Evolutionary conservation across 768 basidiomycete species (phyloP), one percentile per base, ranked within the genome.

Genomic region (Hypholoma fasciculare): DNA sequence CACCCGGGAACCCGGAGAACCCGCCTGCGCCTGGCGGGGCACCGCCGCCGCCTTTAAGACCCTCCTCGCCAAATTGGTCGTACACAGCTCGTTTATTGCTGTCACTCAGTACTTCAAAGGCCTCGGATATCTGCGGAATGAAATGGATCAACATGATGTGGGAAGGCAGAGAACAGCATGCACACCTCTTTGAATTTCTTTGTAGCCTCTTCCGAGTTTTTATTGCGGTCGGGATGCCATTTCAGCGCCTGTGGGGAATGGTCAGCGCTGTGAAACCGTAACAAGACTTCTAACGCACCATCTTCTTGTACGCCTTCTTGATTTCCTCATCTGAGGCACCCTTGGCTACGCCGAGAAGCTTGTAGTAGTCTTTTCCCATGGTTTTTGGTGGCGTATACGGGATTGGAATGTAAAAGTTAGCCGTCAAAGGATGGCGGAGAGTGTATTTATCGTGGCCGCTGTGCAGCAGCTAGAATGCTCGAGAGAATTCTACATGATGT

Each of bases 221-320:
- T 76, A 68, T 97, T 96, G 39, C 95, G 83, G 71, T 97, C 95
- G 38, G 96, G 96, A 72, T 98, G 96, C 88, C 92, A 92, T 84
- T 92, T 94, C 71, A 97, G 72, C 48, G 94, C 93, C 90, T 78
- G 57, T 3, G 20, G 8, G n/a, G 36, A n/a, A 49, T 34, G 30
- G 39, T 64, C 26, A 65, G 56, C 59, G 44, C 38, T 19, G 53
- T 47, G 13, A 44, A 16, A 42, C 34, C 9, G 17, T 37, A 19
- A 26, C 14, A 3, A 23, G 48, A 11, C 23, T 13, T 6, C 7
- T 7, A 4, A 72, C 79, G 11, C 61, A 87, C 90, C 85, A 92
- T 92, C 75, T 95, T 95, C 83, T 95, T 96, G 82, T 94, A 96
- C 1, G 92, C 96, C 65, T 87, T 90, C 76, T 97, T 98, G 68